Percentiles rank a stretch among this genome's conserved stretches.
Evolutionary conservation across 768 basidiomycete genomes (phyloP).

Genomic region (Mycena maculata): DNA sequence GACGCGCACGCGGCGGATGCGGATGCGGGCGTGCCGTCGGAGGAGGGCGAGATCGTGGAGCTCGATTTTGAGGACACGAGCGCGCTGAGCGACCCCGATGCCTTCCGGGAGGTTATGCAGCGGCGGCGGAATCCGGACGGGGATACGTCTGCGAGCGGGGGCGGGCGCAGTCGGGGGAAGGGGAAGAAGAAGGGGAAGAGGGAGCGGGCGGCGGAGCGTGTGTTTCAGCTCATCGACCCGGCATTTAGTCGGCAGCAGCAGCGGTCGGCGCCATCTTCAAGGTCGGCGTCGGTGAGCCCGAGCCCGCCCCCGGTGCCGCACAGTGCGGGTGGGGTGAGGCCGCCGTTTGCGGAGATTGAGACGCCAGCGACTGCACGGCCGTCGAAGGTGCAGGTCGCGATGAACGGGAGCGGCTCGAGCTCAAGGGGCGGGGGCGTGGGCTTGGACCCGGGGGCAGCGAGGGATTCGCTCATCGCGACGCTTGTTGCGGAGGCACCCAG

Average conservation of each 20-base stretch:
- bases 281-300: slow-evolving; percentile 33
- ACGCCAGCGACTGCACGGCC: slow-evolving; percentile 41
- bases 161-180: slow-evolving; percentile 32
- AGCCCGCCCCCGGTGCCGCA: slow-evolving; percentile 20
- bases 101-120: slow-evolving; percentile 56
- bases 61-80: slow-evolving; percentile 82
- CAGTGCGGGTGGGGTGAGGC: not conserved
- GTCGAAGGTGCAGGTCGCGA: slow-evolving; percentile 6
- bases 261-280: slow-evolving; percentile 20
- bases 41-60: slow-evolving; percentile 75
- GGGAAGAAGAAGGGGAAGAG: slow-evolving; percentile 48
- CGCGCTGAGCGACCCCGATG: slow-evolving; percentile 74
- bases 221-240: slow-evolving; percentile 23
- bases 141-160: not conserved
- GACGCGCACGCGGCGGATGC: slow-evolving; percentile 43
- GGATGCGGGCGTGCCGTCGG: slow-evolving; percentile 36
- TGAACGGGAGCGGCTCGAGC: not conserved
- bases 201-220: slow-evolving; percentile 55
- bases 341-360: slow-evolving; percentile 38
- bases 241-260: not conserved
- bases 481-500: not conserved
- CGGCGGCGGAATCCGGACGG: slow-evolving; percentile 39
- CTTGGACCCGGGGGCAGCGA: slow-evolving; percentile 8
- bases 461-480: not conserved
- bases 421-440: not conserved